phyloP scores from a whole-genome alignment of 768 basidiomycete species.

The Saitozyma podzolica region DNA sequence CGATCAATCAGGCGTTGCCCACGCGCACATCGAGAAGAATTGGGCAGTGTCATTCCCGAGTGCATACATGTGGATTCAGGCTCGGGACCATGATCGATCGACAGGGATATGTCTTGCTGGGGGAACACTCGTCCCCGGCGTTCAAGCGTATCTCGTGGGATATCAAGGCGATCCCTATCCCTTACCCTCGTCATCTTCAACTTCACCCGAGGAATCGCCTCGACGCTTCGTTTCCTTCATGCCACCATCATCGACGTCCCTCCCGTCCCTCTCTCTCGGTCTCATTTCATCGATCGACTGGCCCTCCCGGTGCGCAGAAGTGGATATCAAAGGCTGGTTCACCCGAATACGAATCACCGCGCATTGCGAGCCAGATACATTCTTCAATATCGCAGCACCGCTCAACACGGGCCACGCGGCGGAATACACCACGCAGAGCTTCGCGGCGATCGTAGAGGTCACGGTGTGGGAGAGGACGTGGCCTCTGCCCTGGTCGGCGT shows the following conservation, averaged over 20 bases:
- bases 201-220: not conserved
- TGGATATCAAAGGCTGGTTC: constrained; percentile 38
- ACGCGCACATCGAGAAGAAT: constrained; percentile 36
- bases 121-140: constrained; percentile 25
- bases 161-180: constrained; percentile 19
- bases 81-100: constrained; percentile 15
- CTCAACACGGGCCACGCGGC: constrained; percentile 25
- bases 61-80: constrained; percentile 38
- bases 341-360: constrained; percentile 16
- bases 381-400: constrained; percentile 33
- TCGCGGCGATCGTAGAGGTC: constrained; percentile 24
- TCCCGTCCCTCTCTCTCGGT: constrained; percentile 28
- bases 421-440: constrained; percentile 30
- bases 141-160: constrained; percentile 34
- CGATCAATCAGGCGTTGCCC: constrained; percentile 16
- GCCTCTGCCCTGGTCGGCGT: constrained; percentile 16
- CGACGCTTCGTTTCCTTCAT: constrained; percentile 11
- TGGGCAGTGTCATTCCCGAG: constrained; percentile 37
- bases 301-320: constrained; percentile 8
- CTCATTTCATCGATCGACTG: constrained; percentile 19
- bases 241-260: constrained; percentile 30
- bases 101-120: constrained; percentile 30
- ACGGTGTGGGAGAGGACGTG: constrained; percentile 22
- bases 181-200: not conserved
- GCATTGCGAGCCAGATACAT: constrained; percentile 17